A percentile compares a stretch with the other conserved stretches of the same genome.
Conservation (phyloP, 2,329 filamentous ascomycete species). For the Rachicladosporium sp. region DNA sequence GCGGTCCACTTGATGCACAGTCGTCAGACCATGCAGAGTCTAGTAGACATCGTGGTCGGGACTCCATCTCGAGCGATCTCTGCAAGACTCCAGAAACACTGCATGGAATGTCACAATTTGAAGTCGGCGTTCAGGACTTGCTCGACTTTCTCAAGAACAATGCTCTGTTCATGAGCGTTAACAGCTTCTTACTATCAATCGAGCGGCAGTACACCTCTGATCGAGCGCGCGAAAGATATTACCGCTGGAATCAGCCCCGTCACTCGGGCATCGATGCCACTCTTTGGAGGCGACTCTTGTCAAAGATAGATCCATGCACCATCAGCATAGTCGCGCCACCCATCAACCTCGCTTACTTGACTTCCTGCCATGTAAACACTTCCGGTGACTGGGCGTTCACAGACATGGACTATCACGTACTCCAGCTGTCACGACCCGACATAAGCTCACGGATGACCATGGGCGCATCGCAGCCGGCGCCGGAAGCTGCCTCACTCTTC, state of each 20-base stretch:
- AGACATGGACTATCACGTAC: slow-evolving; percentile 22
- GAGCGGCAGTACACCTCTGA: slow-evolving; percentile 22
- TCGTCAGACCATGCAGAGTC: too few species aligned
- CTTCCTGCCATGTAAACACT: slow-evolving; percentile 46
- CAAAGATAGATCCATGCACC: slow-evolving; percentile 35
- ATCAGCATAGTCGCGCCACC: slow-evolving; percentile 43
- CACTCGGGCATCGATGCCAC: slow-evolving; percentile 7
- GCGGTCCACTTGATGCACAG: too few species aligned
- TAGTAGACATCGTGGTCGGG: too few species aligned
- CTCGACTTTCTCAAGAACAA: slow-evolving; percentile 12
- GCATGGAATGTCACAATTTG: too few species aligned
- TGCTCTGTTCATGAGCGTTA: slow-evolving; percentile 20
- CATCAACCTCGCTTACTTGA: slow-evolving; percentile 47
- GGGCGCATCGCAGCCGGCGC: slow-evolving; percentile 3
- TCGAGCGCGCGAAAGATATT: slow-evolving; percentile 22
- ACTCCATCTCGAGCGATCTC: too few species aligned
- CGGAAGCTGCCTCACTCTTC: slow-evolving; percentile 33
- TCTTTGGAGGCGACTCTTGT: slow-evolving; percentile 45
- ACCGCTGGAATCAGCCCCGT: slow-evolving; percentile 10
- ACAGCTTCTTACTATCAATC: slow-evolving; percentile 36
- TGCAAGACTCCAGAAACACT: too few species aligned
- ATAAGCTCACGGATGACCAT: neutral
- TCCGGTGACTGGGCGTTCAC: slow-evolving; percentile 22
- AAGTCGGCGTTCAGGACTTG: slow-evolving; percentile 6
- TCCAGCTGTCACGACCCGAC: slow-evolving; percentile 12